A percentile compares a stretch with the other conserved stretches of the same genome.
phyloP scores from a whole-genome alignment of 768 basidiomycete species.

The Tylopilus rubrobrunneus region DNA sequence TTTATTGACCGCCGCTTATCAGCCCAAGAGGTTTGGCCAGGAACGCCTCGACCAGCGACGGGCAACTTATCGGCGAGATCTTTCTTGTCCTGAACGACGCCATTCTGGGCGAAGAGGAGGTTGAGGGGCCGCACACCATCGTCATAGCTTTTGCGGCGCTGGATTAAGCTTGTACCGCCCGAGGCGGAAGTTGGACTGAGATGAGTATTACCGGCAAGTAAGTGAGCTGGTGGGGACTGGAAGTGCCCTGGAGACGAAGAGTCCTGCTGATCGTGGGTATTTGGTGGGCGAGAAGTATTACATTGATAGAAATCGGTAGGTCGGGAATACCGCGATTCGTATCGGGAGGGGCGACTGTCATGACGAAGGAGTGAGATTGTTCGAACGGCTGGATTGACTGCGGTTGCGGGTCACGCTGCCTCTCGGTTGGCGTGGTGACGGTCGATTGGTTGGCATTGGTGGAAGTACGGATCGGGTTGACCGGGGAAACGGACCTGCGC shows the following conservation, averaged over 20 bases:
- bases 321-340: background rate
- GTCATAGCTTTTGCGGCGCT: conserved; percentile 43
- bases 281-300: background rate
- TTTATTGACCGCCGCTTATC: conserved; percentile 55
- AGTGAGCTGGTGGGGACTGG: conserved; percentile 19
- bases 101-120: conserved; percentile 26
- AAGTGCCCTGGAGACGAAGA: conserved; percentile 2
- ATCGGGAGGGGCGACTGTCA: conserved; percentile 43
- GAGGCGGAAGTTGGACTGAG: conserved; percentile 22
- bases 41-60: conserved; percentile 21
- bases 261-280: background rate
- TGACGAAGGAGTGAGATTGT: conserved; percentile 36
- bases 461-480: conserved; percentile 4
- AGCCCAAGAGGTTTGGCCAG: conserved; percentile 33
- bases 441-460: background rate
- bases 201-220: conserved; percentile 8
- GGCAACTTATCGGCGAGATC: conserved; percentile 5
- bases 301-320: conserved; percentile 4
- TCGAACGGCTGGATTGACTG: conserved; percentile 18
- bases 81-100: conserved; percentile 11
- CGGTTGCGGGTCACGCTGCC: conserved; percentile 5
- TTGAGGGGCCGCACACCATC: conserved; percentile 40
- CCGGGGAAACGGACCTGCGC: conserved; percentile 12
- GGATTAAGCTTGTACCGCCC: conserved; percentile 2
- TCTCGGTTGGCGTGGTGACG: conserved; percentile 20